Base-by-base conservation (phyloP, 495 filamentous ascomycete species). In the Penicillium malachiteum region DNA sequence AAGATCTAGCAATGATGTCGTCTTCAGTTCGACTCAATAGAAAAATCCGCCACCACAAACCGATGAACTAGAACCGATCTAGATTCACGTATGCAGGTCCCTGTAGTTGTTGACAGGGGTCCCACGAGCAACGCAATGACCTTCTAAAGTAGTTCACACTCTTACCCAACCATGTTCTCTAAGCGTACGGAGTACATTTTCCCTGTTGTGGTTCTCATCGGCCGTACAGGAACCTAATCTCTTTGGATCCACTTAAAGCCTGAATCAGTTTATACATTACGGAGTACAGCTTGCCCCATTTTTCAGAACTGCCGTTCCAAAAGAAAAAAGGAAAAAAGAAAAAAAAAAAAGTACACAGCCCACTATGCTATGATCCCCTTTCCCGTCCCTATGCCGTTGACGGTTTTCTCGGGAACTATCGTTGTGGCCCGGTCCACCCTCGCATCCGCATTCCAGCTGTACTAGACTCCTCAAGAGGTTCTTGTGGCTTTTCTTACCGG, bases 321-420 rank as follows among this genome's bases (percentile, higher is more conserved):
- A 10, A 12, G 18, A 30, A 44, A 17, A 14, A 7, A n/a, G n/a
- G n/a, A n/a, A 12, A 44, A 44, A 21, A 12, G 13, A 12, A 21
- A 30, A 44, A 17, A 14, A 5, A 26, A 26, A 14, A 5, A 26
- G 4, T 21, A 44, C 17, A 44, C 21, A 44, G 9, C 43, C 43
- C 21, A 12, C 8, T 14, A 32, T 49, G 14, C 45, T 16, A 13
- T 31, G 46, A 32, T 35, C 46, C 32, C 12, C n/a, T 21, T 13
- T n/a, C 26, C 18, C 37, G 13, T 52, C 35, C 43, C 13, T 38
- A 13, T 11, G 50, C 58, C 58, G 58, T 65, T 57, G 59, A 60
- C 64, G 53, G 54, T 60, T 65, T 50, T 34, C 54, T 65, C 62
- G 65, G 63, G 53, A 68, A 43, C 59, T 63, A 60, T 63, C 43